phyloP scores from a whole-genome alignment of 768 basidiomycete species.

The Rhodotorula diobovata region DNA sequence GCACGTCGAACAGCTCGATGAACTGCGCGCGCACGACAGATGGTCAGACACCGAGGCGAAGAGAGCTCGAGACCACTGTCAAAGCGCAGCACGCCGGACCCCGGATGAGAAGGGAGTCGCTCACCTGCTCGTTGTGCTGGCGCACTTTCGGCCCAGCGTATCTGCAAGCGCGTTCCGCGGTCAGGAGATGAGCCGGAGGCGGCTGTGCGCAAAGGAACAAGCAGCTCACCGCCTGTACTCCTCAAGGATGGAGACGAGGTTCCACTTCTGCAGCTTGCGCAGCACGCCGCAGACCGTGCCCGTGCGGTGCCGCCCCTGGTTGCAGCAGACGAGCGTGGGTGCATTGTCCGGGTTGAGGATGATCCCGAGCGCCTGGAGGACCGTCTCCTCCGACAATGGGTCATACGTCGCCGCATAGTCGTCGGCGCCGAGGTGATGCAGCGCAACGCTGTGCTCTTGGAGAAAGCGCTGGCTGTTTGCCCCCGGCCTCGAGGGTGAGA shows the following conservation, averaged over 20 bases:
- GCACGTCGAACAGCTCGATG: constrained; percentile 48
- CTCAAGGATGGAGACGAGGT: constrained; percentile 46
- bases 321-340: constrained; percentile 48
- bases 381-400: constrained; percentile 47
- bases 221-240: constrained; percentile 46
- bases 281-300: constrained; percentile 48
- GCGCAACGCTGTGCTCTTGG: constrained; percentile 45
- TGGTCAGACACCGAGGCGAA: no score
- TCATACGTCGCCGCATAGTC: constrained; percentile 33
- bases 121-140: constrained; percentile 49
- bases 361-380: constrained; percentile 48
- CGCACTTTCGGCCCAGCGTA: constrained; percentile 48
- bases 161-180: not conserved
- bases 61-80: no score
- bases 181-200: no score
- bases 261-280: constrained; percentile 48
- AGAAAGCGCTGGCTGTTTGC: constrained; percentile 44
- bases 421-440: constrained; percentile 45
- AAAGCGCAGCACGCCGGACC: no score
- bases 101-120: constrained; percentile 29
- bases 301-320: constrained; percentile 47
- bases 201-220: not conserved
- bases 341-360: constrained; percentile 47
- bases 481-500: no score
- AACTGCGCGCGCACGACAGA: constrained; percentile 40